phyloP scores from a whole-genome alignment of 192 early-diverging fungal genomes.

The Coemansia sp. region DNA sequence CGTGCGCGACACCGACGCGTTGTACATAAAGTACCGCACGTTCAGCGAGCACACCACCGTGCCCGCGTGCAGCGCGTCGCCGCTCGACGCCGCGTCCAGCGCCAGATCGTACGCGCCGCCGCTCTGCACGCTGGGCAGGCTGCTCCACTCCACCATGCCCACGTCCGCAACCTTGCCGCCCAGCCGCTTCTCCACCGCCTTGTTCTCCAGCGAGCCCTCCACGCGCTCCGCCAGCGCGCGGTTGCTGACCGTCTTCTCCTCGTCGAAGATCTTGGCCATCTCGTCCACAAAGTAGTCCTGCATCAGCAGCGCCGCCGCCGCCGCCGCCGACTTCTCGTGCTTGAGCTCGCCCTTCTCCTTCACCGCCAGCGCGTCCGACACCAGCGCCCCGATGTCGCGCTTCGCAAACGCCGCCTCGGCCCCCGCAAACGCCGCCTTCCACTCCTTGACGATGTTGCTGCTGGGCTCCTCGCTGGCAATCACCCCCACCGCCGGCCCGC shows the following conservation, averaged over 20 bases:
- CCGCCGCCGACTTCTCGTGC: slow-evolving; percentile 68
- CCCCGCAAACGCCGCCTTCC: slow-evolving; percentile 61
- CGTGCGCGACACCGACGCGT: slow-evolving; percentile 90
- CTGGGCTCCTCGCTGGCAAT: slow-evolving; percentile 70
- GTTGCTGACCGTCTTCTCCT: slow-evolving; percentile 82
- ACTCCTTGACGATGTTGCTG: slow-evolving; percentile 78
- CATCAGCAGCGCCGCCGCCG: slow-evolving; percentile 71
- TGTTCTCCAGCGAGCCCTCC: slow-evolving; percentile 65
- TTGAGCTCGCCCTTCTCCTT: slow-evolving; percentile 90
- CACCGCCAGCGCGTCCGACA: slow-evolving; percentile 69
- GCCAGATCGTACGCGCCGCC: slow-evolving; percentile 90
- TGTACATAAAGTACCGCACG: slow-evolving; percentile 91
- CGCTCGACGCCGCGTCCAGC: slow-evolving; percentile 71
- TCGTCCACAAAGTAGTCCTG: slow-evolving; percentile 81
- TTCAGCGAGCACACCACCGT: slow-evolving; percentile 91
- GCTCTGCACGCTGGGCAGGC: slow-evolving; percentile 92
- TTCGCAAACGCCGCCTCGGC: slow-evolving; percentile 55
- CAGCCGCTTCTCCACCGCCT: slow-evolving; percentile 62
- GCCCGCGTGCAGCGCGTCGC: slow-evolving; percentile 74
- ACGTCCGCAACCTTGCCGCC: slow-evolving; percentile 67
- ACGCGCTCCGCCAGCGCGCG: slow-evolving; percentile 70
- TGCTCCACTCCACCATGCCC: slow-evolving; percentile 82
- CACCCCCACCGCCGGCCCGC: slow-evolving; percentile 58
- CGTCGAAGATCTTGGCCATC: slow-evolving; percentile 83
- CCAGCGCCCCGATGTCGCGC: slow-evolving; percentile 66